phyloP scores from a whole-genome alignment of 2,329 filamentous ascomycete species.

The Penicillium sp. region DNA sequence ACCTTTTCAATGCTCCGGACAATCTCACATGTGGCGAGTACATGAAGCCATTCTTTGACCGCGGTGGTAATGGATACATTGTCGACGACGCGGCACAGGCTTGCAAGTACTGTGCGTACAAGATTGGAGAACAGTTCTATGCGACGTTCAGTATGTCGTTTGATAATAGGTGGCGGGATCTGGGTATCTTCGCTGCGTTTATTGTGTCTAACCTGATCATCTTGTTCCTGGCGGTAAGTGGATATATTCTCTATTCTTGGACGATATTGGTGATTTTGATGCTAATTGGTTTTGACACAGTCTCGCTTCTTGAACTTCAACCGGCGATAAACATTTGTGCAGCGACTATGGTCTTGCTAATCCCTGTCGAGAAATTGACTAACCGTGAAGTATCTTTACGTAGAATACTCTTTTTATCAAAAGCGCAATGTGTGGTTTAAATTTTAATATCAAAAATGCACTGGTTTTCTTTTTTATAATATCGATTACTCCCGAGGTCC shows the following conservation, averaged over 20 bases:
- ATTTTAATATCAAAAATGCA: background rate
- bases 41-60: slow-evolving; percentile 68
- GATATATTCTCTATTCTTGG: background rate
- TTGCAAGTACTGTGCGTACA: slow-evolving; percentile 82
- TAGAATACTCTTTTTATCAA: background rate
- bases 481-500: too few species aligned
- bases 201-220: slow-evolving; percentile 73
- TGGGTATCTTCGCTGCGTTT: slow-evolving; percentile 76
- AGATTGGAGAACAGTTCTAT: slow-evolving; percentile 79
- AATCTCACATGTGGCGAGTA: slow-evolving; percentile 72
- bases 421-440: background rate
- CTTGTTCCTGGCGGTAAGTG: slow-evolving; percentile 57
- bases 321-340: slow-evolving; percentile 33
- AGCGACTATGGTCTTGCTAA: background rate
- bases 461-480: background rate
- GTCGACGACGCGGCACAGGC: slow-evolving; percentile 62
- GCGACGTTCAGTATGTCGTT: slow-evolving; percentile 65
- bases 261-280: background rate
- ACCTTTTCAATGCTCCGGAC: slow-evolving; percentile 64
- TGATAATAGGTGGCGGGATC: slow-evolving; percentile 71
- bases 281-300: slow-evolving; percentile 24
- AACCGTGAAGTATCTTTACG: background rate
- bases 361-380: background rate
- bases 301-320: slow-evolving; percentile 50
- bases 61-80: slow-evolving; percentile 71